A percentile compares a stretch with the other conserved stretches of the same genome.
Conservation (phyloP, 805 yeast species). For the Candida multigemmis region DNA sequence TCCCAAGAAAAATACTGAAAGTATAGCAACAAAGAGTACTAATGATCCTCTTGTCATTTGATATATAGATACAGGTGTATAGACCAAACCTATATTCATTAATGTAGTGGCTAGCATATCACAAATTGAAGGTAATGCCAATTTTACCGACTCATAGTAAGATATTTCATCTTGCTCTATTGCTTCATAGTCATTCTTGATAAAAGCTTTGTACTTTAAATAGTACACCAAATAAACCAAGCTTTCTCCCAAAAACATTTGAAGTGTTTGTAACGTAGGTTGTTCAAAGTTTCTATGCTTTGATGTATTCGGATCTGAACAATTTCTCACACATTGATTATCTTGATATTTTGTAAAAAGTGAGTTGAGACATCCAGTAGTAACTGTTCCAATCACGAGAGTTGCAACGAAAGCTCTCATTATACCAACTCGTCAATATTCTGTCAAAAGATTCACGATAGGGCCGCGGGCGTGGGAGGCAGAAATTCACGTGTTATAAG, state of each 20-base stretch:
- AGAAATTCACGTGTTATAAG: too few relatives aligned
- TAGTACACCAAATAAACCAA: conserved; percentile 36
- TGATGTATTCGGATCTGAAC: conserved; percentile 34
- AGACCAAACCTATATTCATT: conserved; percentile 65
- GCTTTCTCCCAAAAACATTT: conserved; percentile 74
- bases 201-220: conserved; percentile 6
- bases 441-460: too few relatives aligned
- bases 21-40: conserved; percentile 65
- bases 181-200: conserved; percentile 3
- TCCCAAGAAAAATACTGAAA: conserved; percentile 55
- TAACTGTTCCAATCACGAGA: conserved; percentile 39
- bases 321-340: conserved; percentile 56
- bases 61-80: conserved; percentile 70
- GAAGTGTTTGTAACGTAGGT: conserved; percentile 71
- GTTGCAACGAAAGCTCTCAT: conserved; percentile 3
- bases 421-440: too few relatives aligned
- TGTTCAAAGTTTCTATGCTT: conserved; percentile 53
- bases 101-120: conserved; percentile 69
- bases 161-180: conserved; percentile 5
- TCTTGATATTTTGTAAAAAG: conserved; percentile 70
- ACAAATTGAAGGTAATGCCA: conserved; percentile 58
- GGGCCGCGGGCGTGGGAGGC: too few relatives aligned
- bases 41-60: conserved; percentile 83
- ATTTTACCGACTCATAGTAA: conserved; percentile 10
- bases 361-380: conserved; percentile 68